These are phyloP conservation scores for Eucalyptus curtisii DNA, from an alignment of 345 rosid species.

Conservation along the genomic window DNA sequence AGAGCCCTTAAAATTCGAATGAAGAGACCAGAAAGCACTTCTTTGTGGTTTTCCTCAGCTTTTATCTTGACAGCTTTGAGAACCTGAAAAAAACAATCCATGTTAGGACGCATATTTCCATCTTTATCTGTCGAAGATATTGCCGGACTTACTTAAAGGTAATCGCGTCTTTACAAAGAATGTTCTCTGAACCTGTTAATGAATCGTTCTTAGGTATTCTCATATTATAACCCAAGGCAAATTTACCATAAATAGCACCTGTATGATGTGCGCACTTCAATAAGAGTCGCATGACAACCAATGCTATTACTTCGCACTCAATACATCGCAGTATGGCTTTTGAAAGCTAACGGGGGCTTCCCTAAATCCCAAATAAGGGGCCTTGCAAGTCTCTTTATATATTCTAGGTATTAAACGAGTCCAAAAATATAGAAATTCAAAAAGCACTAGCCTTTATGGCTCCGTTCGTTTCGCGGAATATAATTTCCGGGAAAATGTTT, in stretches of 20 bases:
- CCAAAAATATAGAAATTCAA: neutral
- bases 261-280: neutral
- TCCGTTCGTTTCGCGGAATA: too few relatives aligned
- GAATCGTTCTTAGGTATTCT: neutral
- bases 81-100: neutral
- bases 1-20: neutral
- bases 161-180: neutral
- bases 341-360: neutral
- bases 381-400: neutral
- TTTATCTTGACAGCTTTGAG: neutral
- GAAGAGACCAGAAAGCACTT: neutral
- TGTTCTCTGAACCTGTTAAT: neutral
- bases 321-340: neutral
- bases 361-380: neutral
- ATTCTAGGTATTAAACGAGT: neutral
- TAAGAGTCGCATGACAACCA: neutral
- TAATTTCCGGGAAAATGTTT: too few relatives aligned
- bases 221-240: neutral
- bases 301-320: neutral
- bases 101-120: neutral
- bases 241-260: too few relatives aligned
- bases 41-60: neutral
- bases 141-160: neutral
- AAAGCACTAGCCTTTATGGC: too few relatives aligned
- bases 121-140: neutral